Evolutionary conservation across 257 asterid genomes (phyloP).

Genomic region (Solanum ossicruentum): DNA sequence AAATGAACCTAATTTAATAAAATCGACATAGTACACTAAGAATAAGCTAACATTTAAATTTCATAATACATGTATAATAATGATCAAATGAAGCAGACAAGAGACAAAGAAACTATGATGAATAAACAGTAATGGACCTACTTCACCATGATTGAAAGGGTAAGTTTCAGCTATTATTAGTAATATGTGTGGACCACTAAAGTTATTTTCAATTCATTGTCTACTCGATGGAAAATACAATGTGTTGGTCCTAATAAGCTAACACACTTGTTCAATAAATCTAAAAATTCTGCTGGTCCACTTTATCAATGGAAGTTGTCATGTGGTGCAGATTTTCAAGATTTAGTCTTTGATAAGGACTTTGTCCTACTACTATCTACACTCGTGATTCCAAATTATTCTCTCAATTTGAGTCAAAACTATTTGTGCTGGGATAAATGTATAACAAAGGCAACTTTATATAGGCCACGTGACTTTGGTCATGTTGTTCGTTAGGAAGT

Average conservation of each 20-base stretch:
- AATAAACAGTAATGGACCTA: not conserved
- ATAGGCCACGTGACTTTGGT: not conserved
- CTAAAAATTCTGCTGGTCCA: not conserved
- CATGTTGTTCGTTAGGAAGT: not conserved
- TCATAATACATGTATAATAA: not conserved
- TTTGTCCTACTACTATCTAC: not conserved
- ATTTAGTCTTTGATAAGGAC: not conserved
- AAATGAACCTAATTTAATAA: not conserved
- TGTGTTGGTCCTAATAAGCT: not conserved
- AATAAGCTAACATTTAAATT: not conserved
- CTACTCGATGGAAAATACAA: not conserved
- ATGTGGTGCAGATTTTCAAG: not conserved
- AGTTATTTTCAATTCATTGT: not conserved
- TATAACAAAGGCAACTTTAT: not conserved
- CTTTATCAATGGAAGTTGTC: not conserved
- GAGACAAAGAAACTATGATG: slow-evolving; percentile 14
- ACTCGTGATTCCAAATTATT: not conserved
- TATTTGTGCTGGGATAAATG: not conserved
- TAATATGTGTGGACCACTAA: slow-evolving; percentile 9
- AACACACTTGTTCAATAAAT: not conserved
- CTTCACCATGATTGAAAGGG: not conserved
- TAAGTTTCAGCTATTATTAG: not conserved
- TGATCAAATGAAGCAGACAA: not conserved
- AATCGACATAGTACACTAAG: too few relatives aligned
- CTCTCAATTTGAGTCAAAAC: not conserved